Percentiles rank a stretch among this genome's conserved stretches.
Evolutionary conservation across 129 eudicot species (phyloP).

Genomic region (Flaveria linearis): DNA sequence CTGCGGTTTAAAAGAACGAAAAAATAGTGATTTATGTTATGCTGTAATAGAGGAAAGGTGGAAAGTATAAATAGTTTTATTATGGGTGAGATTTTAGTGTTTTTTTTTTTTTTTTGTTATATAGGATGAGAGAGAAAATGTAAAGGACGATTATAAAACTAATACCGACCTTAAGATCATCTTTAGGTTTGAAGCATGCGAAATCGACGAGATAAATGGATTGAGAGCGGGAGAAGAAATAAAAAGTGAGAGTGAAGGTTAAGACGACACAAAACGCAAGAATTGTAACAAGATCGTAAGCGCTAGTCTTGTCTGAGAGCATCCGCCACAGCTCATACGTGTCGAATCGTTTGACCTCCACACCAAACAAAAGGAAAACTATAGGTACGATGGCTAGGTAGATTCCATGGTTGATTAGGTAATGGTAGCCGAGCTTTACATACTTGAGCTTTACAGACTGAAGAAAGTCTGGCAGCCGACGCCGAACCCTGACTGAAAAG

Average conservation of each 20-base stretch:
- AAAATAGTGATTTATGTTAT: too few relatives aligned
- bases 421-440: slow-evolving; percentile 82
- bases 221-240: slow-evolving; percentile 61
- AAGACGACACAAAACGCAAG: slow-evolving; percentile 50
- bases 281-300: slow-evolving; percentile 53
- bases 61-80: too few relatives aligned
- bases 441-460: slow-evolving; percentile 79
- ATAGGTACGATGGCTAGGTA: slow-evolving; percentile 62
- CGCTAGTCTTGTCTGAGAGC: slow-evolving; percentile 49
- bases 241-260: slow-evolving; percentile 49
- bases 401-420: slow-evolving; percentile 63
- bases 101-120: too few relatives aligned
- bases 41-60: too few relatives aligned
- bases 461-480: slow-evolving; percentile 53
- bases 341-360: slow-evolving; percentile 57
- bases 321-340: slow-evolving; percentile 60
- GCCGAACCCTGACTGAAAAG: slow-evolving; percentile 64
- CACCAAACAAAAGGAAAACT: slow-evolving; percentile 54
- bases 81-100: too few relatives aligned
- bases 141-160: neutral
- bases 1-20: slow-evolving; percentile 28
- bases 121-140: too few relatives aligned
- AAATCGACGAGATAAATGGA: slow-evolving; percentile 80
- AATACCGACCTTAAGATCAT: slow-evolving; percentile 67
- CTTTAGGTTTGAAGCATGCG: slow-evolving; percentile 70